A percentile compares a stretch with the other conserved stretches of the same genome.
Evolutionary conservation across 139 green algal genomes (phyloP).

Genomic region (Coccomyxa sp.): DNA sequence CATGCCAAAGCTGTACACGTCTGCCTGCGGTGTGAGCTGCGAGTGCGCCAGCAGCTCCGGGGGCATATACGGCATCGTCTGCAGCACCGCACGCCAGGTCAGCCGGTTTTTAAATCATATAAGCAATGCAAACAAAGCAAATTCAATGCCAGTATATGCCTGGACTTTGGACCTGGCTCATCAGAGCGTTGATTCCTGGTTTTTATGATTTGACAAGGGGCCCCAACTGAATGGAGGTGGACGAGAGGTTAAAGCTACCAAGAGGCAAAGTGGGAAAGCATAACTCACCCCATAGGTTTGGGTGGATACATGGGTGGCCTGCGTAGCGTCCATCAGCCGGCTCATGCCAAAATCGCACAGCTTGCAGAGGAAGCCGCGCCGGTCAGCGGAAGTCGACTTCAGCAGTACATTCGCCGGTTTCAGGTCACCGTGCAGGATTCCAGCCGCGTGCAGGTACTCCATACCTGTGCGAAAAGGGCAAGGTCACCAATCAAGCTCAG

Average conservation of each 20-base stretch:
- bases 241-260: no score
- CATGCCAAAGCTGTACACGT: conserved; percentile 34
- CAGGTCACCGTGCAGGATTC: conserved; percentile 44
- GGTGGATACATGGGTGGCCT: conserved; percentile 32
- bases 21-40: conserved; percentile 23
- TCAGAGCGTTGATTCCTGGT: no score
- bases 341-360: conserved; percentile 49
- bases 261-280: no score
- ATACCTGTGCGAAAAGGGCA: conserved; percentile 23
- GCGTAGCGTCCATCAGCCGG: conserved; percentile 16
- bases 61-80: conserved; percentile 37
- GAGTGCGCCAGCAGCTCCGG: conserved; percentile 33
- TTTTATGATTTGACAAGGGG: no score
- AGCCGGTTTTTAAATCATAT: neutral
- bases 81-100: neutral
- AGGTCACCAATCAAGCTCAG: neutral
- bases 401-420: conserved; percentile 55
- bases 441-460: conserved; percentile 35
- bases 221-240: no score
- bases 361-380: conserved; percentile 34
- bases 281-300: conserved; percentile 18
- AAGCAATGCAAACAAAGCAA: neutral
- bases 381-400: conserved; percentile 31
- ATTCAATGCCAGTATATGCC: conserved; percentile 2
- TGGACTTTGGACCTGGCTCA: neutral